Percentiles rank a stretch among this genome's conserved stretches.
These are phyloP conservation scores for Epithele typhae DNA, from an alignment of 768 basidiomycete genomes.

Conservation along the genomic window DNA sequence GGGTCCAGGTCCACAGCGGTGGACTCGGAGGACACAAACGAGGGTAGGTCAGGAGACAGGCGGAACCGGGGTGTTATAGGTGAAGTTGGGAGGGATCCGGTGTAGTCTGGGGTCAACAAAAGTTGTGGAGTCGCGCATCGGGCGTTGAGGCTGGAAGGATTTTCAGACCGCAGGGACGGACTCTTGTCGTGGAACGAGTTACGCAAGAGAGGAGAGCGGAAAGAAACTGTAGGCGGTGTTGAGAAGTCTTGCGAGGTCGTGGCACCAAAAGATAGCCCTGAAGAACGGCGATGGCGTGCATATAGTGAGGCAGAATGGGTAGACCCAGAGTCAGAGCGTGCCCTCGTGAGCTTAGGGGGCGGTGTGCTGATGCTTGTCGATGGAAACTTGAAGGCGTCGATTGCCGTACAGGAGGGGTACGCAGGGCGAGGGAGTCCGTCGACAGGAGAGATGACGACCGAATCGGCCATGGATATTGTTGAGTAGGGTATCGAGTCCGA, in stretches of 20 bases:
- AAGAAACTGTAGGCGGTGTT: not conserved
- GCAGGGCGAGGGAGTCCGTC: not conserved
- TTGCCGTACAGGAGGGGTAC: not conserved
- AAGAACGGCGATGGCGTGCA: constrained; percentile 6
- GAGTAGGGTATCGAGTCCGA: constrained; percentile 1
- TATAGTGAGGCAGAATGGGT: not conserved
- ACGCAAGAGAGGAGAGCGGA: constrained; percentile 6
- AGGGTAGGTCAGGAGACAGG: too few species aligned
- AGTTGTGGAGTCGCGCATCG: too few species aligned
- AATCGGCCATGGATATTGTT: not conserved
- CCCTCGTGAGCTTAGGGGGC: not conserved
- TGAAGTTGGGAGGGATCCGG: too few species aligned
- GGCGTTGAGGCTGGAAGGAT: too few species aligned
- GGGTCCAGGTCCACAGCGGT: too few species aligned
- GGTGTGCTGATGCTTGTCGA: not conserved
- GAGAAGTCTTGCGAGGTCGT: constrained; percentile 5
- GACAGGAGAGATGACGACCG: not conserved
- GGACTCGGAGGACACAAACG: too few species aligned
- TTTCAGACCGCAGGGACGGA: not conserved
- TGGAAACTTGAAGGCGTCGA: not conserved
- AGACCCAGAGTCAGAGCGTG: constrained; percentile 3
- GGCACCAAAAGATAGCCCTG: constrained; percentile 4
- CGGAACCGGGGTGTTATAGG: too few species aligned
- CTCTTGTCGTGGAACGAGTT: not conserved
- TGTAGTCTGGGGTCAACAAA: too few species aligned